Evolutionary conservation across 306 rosid species (phyloP), one percentile per base, ranked within the genome.

Genomic region (Casuarina equisetifolia): DNA sequence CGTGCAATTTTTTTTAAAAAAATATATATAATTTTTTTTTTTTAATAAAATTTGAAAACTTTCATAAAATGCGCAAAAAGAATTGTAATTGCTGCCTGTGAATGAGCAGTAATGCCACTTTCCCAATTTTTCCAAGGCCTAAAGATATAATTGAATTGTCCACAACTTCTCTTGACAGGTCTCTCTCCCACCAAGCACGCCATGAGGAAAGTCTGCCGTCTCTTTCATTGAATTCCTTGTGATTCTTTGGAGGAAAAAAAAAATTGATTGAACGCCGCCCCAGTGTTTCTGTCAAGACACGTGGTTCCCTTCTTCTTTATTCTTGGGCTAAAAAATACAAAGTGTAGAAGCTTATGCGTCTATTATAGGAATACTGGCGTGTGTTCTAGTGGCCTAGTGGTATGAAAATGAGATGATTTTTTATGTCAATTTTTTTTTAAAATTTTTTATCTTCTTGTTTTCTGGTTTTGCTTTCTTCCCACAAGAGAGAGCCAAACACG

Each of bases 241-340:
- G 43, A 62, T 62, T 62, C 44, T 36, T 62, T 62, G 10, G 16
- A 0, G 13, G 17, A 36, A 5, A 12, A 36, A 36, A 58, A 38
- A 35, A 62, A 62, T 46, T 20, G 13, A 70, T 73, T n/a, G 64
- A 59, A 48, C 25, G 70, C 79, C 82, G 72, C 52, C 84, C 82
- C 75, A 79, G 16, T 40, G 40, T 19, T 48, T 72, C 40, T 54
- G 38, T 15, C 35, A 75, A 16, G 63, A 70, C 80, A 67, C 78
- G 25, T 68, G 44, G 9, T 44, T 46, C 9, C 71, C 35, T 9
- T 9, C 4, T 19, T 44, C 20, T 45, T 11, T 0, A 9, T 45
- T 44, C 6, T 39, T 38, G 13, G 10, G 11, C 19, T 9, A 2
- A 4, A 62, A n/a, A 35, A 35, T 32, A 62, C 15, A 38, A 38